Evolutionary conservation across 129 eudicot genomes (phyloP).

Genomic region (sunflower (Helianthus annuus)): DNA sequence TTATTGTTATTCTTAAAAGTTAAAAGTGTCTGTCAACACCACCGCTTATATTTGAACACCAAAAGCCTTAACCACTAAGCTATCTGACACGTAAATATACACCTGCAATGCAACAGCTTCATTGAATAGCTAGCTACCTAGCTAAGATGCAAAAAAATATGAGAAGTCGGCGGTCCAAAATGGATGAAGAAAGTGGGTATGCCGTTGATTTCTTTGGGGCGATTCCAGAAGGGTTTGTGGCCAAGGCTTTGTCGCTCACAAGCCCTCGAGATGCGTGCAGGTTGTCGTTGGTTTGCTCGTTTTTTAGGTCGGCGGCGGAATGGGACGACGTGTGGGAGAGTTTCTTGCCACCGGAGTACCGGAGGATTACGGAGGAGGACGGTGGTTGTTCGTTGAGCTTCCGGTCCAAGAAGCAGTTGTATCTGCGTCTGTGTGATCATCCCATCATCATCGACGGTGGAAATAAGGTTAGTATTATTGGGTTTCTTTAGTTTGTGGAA

Average conservation of each 20-base stretch:
- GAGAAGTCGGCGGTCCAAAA: conserved; percentile 8
- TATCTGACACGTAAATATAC: too few species aligned
- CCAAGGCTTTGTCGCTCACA: conserved; percentile 51
- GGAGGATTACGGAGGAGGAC: conserved; percentile 23
- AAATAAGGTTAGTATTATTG: conserved; percentile 37
- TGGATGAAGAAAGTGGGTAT: background rate
- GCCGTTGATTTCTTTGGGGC: conserved; percentile 29
- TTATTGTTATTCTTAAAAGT: too few species aligned
- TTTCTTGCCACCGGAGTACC: conserved; percentile 59
- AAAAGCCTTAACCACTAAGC: too few species aligned
- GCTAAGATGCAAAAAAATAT: background rate
- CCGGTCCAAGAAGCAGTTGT: conserved; percentile 50
- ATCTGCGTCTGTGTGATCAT: conserved; percentile 45
- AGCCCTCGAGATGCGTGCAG: conserved; percentile 61
- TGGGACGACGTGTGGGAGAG: conserved; percentile 74
- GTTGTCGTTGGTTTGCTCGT: conserved; percentile 39
- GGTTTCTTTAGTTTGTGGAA: too few species aligned
- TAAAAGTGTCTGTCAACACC: too few species aligned
- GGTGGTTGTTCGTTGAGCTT: background rate
- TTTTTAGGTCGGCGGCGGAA: conserved; percentile 61
- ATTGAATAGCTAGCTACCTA: too few species aligned
- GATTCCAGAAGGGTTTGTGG: conserved; percentile 64
- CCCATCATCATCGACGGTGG: conserved; percentile 60
- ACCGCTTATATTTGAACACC: too few species aligned
- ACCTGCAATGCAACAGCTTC: too few species aligned